Base-by-base conservation (phyloP, 257 asterid genomes). In the Haberlea rhodopensis region DNA sequence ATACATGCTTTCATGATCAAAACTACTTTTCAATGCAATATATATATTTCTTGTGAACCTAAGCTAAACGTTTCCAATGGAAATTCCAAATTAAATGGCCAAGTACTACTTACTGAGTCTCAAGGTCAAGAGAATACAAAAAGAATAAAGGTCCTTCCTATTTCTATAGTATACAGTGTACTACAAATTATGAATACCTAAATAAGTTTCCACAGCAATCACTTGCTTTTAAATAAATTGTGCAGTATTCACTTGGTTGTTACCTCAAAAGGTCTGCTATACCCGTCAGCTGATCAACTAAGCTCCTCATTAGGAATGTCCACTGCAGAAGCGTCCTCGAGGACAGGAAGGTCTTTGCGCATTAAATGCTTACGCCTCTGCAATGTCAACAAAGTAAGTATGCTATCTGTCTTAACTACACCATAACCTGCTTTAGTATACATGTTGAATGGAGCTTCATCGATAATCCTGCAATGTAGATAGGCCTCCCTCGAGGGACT, bases 301-400 rank as follows among this genome's bases (percentile, higher is more conserved):
- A 61, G 73, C 78, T 71, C 78, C 54, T 73, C 81, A n/a, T 66
- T 65, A 34, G 69, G 66, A 54, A 51, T 63, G 60, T 81, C 82
- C 65, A 67, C 66, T 60, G 63, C 77, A 53, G 80, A 71, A 67
- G 62, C 77, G 68, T 60, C 19, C 60, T 82, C 78, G n/a, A 79
- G 69, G 16, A 43, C 67, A 24, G 88, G 84, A 78, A 90, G 87
- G 61, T 76, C 73, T 74, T 94, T 94, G 71, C 87, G 71, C 99
- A 90, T 90, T 72, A 94, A 80, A 71, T 86, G 96, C 74, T 89
- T 86, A 34, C 99, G 92, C 65, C 96, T 81, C 75, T 94, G 99
- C 67, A 94, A 78, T 13, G 86, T 78, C 66, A 94, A 72, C 80
- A 90, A 73, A 69, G 88, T 77, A 79, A 90, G 74, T 67, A 86